Conservation (phyloP, 2,329 filamentous ascomycete species). For the Penicillium sp. region DNA sequence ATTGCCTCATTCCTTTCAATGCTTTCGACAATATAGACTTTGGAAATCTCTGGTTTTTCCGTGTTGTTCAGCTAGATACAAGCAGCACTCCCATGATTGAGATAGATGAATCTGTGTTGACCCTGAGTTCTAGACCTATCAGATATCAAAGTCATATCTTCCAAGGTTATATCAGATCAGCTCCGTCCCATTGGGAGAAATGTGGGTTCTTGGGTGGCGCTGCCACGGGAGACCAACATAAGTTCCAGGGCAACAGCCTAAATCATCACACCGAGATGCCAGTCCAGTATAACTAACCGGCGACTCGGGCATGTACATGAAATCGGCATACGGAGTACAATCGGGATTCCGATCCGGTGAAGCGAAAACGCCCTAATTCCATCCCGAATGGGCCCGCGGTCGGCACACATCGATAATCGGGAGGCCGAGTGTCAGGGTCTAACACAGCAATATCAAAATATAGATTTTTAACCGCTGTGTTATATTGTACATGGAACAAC, state of each 20-base stretch:
- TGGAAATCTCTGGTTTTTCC: neutral
- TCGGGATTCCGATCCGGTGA: conserved; percentile 25
- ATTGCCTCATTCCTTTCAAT: neutral
- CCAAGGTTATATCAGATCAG: neutral
- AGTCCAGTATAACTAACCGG: neutral
- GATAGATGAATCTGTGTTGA: neutral
- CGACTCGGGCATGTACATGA: conserved; percentile 9
- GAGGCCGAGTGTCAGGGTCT: conserved; percentile 15
- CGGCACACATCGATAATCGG: conserved; percentile 5
- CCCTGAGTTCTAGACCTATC: neutral
- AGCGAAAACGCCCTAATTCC: conserved; percentile 21
- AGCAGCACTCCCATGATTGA: too few species aligned
- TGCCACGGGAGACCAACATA: neutral
- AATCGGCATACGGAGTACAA: conserved; percentile 19
- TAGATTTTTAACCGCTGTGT: neutral
- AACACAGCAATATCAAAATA: neutral
- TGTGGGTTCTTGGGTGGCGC: neutral
- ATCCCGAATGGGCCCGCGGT: conserved; percentile 18
- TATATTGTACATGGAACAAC: neutral
- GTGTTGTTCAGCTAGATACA: neutral
- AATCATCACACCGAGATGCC: conserved; percentile 2
- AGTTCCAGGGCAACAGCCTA: neutral
- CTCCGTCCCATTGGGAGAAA: neutral
- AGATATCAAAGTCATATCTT: neutral
- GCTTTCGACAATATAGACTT: neutral